These are phyloP conservation scores for Gossypioides kirkii DNA, from an alignment of 345 rosid species.

Conservation along the genomic window DNA sequence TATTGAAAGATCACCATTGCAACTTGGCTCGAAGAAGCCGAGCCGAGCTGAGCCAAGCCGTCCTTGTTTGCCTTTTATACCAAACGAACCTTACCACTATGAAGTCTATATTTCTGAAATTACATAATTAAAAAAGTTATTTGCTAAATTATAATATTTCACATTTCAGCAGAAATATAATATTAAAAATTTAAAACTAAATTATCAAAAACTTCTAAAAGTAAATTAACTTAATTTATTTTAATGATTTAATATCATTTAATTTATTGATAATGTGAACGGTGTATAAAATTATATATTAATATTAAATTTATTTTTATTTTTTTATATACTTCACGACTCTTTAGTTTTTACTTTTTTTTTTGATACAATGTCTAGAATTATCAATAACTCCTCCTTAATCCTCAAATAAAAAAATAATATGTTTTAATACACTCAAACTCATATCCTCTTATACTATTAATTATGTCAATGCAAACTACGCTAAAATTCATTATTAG, in stretches of 20 bases:
- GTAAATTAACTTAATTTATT: too few relatives aligned
- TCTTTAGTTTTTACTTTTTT: too few relatives aligned
- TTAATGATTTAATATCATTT: too few relatives aligned
- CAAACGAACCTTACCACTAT: not conserved
- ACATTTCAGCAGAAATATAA: not conserved
- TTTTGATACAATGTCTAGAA: too few relatives aligned
- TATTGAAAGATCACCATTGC: not conserved
- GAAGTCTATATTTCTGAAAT: slow-evolving; percentile 13
- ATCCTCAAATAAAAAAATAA: too few relatives aligned
- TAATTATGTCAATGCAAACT: fast-evolving
- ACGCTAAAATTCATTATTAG: too few relatives aligned
- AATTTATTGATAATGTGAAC: too few relatives aligned
- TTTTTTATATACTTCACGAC: too few relatives aligned
- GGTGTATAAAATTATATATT: too few relatives aligned
- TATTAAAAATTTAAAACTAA: not conserved
- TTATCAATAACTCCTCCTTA: fast-evolving
- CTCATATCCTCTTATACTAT: fast-evolving
- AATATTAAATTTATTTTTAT: too few relatives aligned
- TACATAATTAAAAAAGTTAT: not conserved
- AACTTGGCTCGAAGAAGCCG: not conserved
- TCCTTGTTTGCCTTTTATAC: not conserved
- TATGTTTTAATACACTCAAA: too few relatives aligned
- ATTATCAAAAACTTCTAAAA: too few relatives aligned
- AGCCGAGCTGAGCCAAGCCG: not conserved
- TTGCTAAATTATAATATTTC: not conserved